A percentile compares a stretch with the other conserved stretches of the same genome.
phyloP scores from a whole-genome alignment of 306 rosid species.

The Cotoneaster glaucophyllus region DNA sequence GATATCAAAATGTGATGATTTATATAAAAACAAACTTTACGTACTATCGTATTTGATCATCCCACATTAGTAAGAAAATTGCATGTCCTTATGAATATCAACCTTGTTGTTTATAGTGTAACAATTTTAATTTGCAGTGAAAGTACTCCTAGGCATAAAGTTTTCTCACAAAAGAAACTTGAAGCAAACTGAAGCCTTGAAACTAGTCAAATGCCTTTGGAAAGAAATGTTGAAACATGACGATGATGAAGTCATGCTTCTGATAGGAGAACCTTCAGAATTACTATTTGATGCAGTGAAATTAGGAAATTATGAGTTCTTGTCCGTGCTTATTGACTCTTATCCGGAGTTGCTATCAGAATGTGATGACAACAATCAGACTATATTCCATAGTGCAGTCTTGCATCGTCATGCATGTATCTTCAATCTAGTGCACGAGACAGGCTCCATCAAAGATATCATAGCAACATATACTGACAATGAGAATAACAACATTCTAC shows the following conservation, averaged over 20 bases:
- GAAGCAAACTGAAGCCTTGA: slow-evolving; percentile 9
- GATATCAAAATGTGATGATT: not conserved
- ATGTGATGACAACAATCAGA: not conserved
- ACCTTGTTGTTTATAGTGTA: not conserved
- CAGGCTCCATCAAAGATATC: slow-evolving; percentile 13
- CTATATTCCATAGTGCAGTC: slow-evolving; percentile 20
- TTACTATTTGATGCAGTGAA: slow-evolving; percentile 17
- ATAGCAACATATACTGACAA: not conserved
- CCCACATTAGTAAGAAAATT: too few species aligned
- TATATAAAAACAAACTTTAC: not conserved
- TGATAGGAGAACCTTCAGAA: not conserved
- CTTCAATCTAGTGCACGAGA: slow-evolving; percentile 20
- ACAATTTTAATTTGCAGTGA: not conserved
- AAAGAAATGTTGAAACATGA: not conserved
- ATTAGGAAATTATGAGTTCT: slow-evolving; percentile 24
- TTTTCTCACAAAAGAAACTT: not conserved
- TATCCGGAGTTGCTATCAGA: slow-evolving; percentile 20
- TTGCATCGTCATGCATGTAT: slow-evolving; percentile 17
- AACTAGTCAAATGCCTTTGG: slow-evolving; percentile 17
- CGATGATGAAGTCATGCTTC: not conserved
- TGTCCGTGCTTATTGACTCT: slow-evolving; percentile 7
- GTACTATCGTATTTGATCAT: too few species aligned
- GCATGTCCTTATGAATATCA: not conserved
- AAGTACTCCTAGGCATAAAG: not conserved
- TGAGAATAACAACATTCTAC: slow-evolving; percentile 15